phyloP scores from a whole-genome alignment of 2,329 filamentous ascomycete genomes.

The Knufia petricola region DNA sequence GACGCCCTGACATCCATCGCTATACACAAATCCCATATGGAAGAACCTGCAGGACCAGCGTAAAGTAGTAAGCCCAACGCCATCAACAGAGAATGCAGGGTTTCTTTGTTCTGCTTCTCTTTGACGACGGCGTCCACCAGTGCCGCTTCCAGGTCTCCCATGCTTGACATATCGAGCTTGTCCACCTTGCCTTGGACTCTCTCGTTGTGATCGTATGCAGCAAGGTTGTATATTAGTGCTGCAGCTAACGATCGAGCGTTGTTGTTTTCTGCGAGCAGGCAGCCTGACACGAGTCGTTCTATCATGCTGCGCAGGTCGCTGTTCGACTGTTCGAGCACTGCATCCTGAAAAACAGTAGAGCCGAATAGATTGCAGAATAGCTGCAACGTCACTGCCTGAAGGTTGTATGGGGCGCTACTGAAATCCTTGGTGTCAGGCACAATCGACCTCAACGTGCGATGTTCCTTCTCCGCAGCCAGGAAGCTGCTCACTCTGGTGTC shows the following conservation, averaged over 20 bases:
- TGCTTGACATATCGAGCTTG: constrained; percentile 48
- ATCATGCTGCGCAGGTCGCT: constrained; percentile 15
- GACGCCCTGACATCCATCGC: constrained; percentile 64
- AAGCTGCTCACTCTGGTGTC: constrained; percentile 73
- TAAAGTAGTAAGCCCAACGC: constrained; percentile 70
- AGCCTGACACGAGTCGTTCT: constrained; percentile 62
- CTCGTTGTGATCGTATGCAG: constrained; percentile 57
- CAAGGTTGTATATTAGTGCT: constrained; percentile 74
- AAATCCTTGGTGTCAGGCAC: constrained; percentile 42
- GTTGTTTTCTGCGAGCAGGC: constrained; percentile 67
- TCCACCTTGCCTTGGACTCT: constrained; percentile 50
- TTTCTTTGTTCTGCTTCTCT: constrained; percentile 51
- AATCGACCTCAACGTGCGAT: constrained; percentile 54
- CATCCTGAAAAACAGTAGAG: constrained; percentile 59
- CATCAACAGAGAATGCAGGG: constrained; percentile 64
- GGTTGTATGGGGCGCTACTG: constrained; percentile 60
- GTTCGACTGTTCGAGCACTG: constrained; percentile 25
- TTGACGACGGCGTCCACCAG: constrained; percentile 61
- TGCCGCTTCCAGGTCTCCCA: constrained; percentile 59
- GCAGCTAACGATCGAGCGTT: constrained; percentile 73
- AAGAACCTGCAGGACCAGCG: constrained; percentile 53
- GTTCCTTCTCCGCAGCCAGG: constrained; percentile 65
- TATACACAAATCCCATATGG: constrained; percentile 68
- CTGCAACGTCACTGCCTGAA: constrained; percentile 75
- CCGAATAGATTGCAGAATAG: constrained; percentile 78